Conservation (phyloP, 2,329 filamentous ascomycete species). For the Chrysosporium keratinophilum region DNA sequence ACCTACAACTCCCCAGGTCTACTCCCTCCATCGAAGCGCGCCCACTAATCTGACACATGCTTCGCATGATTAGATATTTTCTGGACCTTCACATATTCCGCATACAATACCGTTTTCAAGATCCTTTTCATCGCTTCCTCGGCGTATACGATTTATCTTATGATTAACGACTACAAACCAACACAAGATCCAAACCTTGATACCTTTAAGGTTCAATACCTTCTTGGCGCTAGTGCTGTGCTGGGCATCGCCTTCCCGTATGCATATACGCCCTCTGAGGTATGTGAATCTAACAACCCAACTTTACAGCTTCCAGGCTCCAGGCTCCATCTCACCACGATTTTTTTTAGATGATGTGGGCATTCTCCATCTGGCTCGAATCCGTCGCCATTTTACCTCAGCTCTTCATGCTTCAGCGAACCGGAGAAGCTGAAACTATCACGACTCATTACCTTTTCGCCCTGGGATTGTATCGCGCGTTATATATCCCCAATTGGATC, state of each 20-base stretch:
- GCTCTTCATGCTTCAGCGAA: constrained; percentile 95
- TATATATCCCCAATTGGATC: constrained; percentile 99
- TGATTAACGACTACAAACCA: constrained; percentile 94
- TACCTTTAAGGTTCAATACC: constrained; percentile 93
- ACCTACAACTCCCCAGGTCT: constrained; percentile 2
- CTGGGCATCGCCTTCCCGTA: constrained; percentile 77
- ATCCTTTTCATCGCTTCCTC: constrained; percentile 85
- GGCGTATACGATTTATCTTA: constrained; percentile 91
- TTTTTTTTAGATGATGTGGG: constrained; percentile 66
- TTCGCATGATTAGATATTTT: constrained; percentile 57
- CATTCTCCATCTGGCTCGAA: constrained; percentile 97
- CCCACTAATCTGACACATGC: not conserved
- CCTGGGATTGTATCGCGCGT: constrained; percentile 75
- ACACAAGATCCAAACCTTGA: constrained; percentile 95
- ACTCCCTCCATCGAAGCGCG: not conserved
- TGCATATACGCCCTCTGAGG: constrained; percentile 64
- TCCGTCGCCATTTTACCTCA: constrained; percentile 93
- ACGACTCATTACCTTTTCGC: constrained; percentile 97
- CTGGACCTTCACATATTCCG: constrained; percentile 64
- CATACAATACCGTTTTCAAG: constrained; percentile 94
- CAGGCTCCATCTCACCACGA: not conserved
- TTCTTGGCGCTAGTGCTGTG: constrained; percentile 68
- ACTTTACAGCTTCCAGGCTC: not conserved
- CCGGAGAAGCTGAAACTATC: constrained; percentile 97
- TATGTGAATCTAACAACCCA: constrained; percentile 19